Evolutionary conservation across 805 yeast genomes (phyloP).

Genomic region (Wickerhamiella bombiphila): DNA sequence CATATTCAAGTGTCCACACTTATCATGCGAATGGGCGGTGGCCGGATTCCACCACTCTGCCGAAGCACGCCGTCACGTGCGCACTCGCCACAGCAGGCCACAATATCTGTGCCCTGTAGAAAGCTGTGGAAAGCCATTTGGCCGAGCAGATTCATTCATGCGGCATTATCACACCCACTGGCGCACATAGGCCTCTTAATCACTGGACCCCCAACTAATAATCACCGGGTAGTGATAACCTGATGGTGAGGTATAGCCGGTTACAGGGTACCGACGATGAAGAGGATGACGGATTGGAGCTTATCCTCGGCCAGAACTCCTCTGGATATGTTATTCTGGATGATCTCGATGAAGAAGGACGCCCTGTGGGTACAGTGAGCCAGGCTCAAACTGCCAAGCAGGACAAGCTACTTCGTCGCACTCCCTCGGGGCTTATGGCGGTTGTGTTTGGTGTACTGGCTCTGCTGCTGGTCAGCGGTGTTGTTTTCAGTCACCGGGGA

Average conservation of each 20-base stretch:
- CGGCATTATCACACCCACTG: neutral
- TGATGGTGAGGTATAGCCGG: too few relatives aligned
- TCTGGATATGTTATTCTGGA: constrained; percentile 15
- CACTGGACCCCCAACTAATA: too few relatives aligned
- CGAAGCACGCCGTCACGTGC: constrained; percentile 9
- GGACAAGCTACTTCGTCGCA: constrained; percentile 1
- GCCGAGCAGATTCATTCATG: constrained; percentile 1
- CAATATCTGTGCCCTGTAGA: constrained; percentile 3
- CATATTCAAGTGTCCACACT: constrained; percentile 7
- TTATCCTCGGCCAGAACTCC: constrained; percentile 12
- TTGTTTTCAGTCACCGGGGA: constrained; percentile 1
- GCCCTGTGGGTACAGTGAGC: constrained; percentile 1
- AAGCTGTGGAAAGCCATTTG: neutral
- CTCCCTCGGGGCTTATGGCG: neutral
- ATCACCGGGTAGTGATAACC: too few relatives aligned
- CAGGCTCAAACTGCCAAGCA: constrained; percentile 1
- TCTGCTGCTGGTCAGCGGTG: constrained; percentile 6
- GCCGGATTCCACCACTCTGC: constrained; percentile 7
- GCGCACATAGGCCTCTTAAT: too few relatives aligned
- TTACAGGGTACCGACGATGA: too few relatives aligned
- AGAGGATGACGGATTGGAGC: constrained; percentile 16
- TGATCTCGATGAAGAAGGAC: constrained; percentile 15
- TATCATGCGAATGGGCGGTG: constrained; percentile 10
- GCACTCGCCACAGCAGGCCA: constrained; percentile 3
- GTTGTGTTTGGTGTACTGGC: constrained; percentile 4